A percentile compares a stretch with the other conserved stretches of the same genome.
These are phyloP conservation scores for Gnomoniopsis sp. DNA, from an alignment of 2,329 filamentous ascomycete genomes.

Conservation along the genomic window DNA sequence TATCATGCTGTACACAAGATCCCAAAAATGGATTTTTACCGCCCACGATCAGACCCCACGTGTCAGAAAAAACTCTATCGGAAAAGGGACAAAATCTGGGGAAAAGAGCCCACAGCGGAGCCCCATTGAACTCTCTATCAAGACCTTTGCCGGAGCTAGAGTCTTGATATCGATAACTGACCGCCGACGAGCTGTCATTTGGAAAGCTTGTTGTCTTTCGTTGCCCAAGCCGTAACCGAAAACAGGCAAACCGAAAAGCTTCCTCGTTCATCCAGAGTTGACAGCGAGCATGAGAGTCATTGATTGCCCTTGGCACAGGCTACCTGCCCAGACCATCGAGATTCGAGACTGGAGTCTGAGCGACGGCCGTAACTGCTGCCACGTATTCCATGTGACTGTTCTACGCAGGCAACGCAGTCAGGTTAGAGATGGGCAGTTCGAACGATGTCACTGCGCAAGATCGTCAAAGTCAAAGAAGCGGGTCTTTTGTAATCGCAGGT, in stretches of 20 bases:
- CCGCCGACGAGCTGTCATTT: not conserved
- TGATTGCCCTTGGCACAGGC: not conserved
- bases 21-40: not conserved
- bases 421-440: not conserved
- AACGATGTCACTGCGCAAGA: not conserved
- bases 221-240: not conserved
- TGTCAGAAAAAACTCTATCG: not conserved
- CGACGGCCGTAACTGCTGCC: too few relatives aligned
- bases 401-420: not conserved
- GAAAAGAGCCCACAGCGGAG: not conserved
- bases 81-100: not conserved
- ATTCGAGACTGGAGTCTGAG: not conserved
- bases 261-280: not conserved
- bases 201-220: not conserved
- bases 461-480: not conserved
- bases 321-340: not conserved
- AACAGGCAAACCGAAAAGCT: not conserved
- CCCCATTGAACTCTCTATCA: not conserved
- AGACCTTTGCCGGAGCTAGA: not conserved
- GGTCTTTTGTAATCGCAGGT: not conserved
- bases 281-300: not conserved
- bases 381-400: not conserved
- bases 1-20: not conserved
- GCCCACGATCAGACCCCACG: not conserved
- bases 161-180: not conserved